A percentile compares a stretch with the other conserved stretches of the same genome.
Conservation (phyloP, 352 stramenopile species). For the Phytophthora palmivora region DNA sequence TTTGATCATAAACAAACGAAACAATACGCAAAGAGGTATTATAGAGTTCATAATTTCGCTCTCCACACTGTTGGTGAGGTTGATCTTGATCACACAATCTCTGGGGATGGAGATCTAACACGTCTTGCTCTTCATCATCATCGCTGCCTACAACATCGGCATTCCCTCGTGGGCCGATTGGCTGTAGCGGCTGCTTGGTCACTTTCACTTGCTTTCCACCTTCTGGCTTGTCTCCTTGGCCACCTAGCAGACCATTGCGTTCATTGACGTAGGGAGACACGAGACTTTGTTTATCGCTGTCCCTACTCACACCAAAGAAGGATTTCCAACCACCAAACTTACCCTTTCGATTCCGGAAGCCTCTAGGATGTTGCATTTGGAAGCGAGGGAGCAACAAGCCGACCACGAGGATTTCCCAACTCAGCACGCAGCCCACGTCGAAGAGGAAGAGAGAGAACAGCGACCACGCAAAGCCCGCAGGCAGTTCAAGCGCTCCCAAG, state of each 20-base stretch:
- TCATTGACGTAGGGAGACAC: conserved; percentile 60
- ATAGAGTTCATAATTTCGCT: neutral
- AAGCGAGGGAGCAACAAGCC: conserved; percentile 59
- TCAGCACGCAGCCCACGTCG: conserved; percentile 55
- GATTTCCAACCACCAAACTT: conserved; percentile 25
- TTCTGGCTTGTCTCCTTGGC: conserved; percentile 12
- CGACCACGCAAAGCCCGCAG: conserved; percentile 60
- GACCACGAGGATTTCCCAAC: conserved; percentile 71
- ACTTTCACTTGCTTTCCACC: conserved; percentile 19
- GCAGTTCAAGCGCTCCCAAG: conserved; percentile 60
- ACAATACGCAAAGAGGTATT: conserved; percentile 20
- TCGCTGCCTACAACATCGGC: conserved; percentile 14
- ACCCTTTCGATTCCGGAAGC: conserved; percentile 20
- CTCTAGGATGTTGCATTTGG: conserved; percentile 44
- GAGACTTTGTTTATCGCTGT: conserved; percentile 44
- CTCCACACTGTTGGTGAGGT: too few species aligned
- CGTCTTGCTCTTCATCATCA: conserved; percentile 57
- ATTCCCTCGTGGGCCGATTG: conserved; percentile 11
- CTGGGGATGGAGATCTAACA: conserved; percentile 41
- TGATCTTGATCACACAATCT: conserved; percentile 39
- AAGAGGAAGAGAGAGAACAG: conserved; percentile 80
- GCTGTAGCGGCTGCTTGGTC: conserved; percentile 24
- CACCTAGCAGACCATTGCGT: conserved; percentile 54
- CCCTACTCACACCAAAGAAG: conserved; percentile 24
- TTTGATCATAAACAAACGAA: conserved; percentile 17